Evolutionary conservation across 192 early-diverging fungal species (phyloP), one percentile per base, ranked within the genome.

Genomic region (Gorgonomyces haynaldii): DNA sequence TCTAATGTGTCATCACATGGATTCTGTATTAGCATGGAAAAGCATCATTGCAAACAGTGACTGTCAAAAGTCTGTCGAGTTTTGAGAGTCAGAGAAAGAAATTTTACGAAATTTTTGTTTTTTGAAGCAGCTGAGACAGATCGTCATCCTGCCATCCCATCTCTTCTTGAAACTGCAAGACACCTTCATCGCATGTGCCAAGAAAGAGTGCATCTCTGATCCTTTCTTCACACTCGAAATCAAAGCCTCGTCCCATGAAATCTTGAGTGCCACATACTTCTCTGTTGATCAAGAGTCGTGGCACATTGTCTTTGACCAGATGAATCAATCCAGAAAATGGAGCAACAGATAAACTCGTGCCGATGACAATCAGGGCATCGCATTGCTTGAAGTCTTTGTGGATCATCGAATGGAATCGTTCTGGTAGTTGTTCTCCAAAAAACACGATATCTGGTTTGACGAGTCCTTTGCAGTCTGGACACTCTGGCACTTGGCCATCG

Each of bases 371-470:
- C 20, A 94, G 57, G 25, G 90, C 61, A 48, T 98, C 92, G 47
- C 82, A 83, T 4, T 54, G 29, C n/a, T 58, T 50, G 61, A 93
- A 87, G 42, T 93, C 89, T 54, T 72, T 67, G 7, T 48, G 45
- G 2, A 76, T n/a, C 9, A 65, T 53, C 15, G 66, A 41, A 50
- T 77, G 75, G 44, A 95, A 96, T 17, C 81, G 76, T 12, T 64
- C 50, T 6, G 95, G 95, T 38, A 98, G 64, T 15, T 62, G 54
- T 60, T 98, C 88, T 15, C 91, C 91, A 66, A 98, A 98, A 54
- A 98, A 98, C 0, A 88, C 90, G 48, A 98, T 96, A 50, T 91
- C 81, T 6, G 91, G 92, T 54, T 98, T 97, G 55, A 97, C 78
- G 15, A 85, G 59, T 16, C 56, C 49, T 17, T 35, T 41, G 61